Base-by-base conservation (phyloP, 805 yeast species). In the Candida yuanshanica region DNA sequence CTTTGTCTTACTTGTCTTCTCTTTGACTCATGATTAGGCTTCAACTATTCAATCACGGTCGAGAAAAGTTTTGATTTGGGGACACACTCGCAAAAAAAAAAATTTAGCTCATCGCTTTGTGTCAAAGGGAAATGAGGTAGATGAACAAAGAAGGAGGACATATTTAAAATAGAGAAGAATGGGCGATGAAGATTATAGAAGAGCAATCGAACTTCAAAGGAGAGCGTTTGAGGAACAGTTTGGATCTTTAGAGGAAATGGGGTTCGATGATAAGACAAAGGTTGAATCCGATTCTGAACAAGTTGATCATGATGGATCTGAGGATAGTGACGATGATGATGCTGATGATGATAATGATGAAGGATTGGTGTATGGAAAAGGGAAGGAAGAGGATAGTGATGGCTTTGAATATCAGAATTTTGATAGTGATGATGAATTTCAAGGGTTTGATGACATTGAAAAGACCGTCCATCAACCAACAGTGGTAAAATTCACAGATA, bases 191-290 rank as follows among this genome's bases (percentile, higher is more conserved):
- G 53, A 50, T 13, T 46, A 50, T 21, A 16, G 35, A 32, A 38
- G 34, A 20, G 39, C 41, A 4, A 33, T 79, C 57, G 84, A 78
- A 52, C 50, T 65, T 18, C 84, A 80, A 52, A 62, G 86, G 42
- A 55, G 64, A 20, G 75, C 77, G 29, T 80, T 80, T 53, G 86
- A 80, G 51, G 75, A 75, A 4, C 84, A 78, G 58, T 80, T 80
- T 53, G 85, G 85, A 0, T 62, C 74, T 3, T 50, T 80, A 11
- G 83, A 75, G 49, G 63, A 63, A 2, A 58, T 79, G 70, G 80
- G 81, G 5, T 74, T 59, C 45, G 66, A 69, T 23, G 81, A 75
- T 49, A 64, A 63, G 50, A 64, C 71, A 7, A 67, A 63, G 38
- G 18, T 31, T 14, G 46, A 31, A 4, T 29, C 22, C 6, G 43